A percentile compares a stretch with the other conserved stretches of the same genome.
Conservation (phyloP, 257 asterid genomes). For the Jasminum sambac region DNA sequence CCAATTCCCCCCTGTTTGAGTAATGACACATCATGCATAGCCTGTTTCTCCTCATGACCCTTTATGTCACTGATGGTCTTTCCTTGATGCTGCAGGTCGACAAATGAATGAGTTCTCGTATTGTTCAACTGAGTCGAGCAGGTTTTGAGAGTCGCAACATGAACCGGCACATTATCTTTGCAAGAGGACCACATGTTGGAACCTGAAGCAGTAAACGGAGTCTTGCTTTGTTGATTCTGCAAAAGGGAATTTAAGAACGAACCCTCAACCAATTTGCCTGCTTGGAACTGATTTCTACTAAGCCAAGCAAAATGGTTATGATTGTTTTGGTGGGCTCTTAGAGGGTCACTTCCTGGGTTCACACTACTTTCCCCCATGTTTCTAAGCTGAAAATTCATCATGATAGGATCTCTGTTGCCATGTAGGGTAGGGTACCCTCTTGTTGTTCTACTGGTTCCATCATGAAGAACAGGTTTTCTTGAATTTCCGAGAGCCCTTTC, state of each 20-base stretch:
- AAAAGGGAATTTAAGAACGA: conserved; percentile 34
- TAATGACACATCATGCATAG: conserved; percentile 17
- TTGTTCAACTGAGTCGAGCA: conserved; percentile 29
- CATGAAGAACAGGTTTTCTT: conserved; percentile 25
- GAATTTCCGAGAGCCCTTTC: conserved; percentile 57
- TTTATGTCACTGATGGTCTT: conserved; percentile 30
- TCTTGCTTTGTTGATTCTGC: conserved; percentile 39
- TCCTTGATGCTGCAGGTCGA: conserved; percentile 33
- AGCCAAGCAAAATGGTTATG: conserved; percentile 26
- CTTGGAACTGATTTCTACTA: conserved; percentile 28
- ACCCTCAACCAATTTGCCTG: conserved; percentile 25
- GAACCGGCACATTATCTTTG: conserved; percentile 32
- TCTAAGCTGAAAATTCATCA: conserved; percentile 29
- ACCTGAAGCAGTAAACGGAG: conserved; percentile 35
- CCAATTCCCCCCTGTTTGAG: conserved; percentile 29
- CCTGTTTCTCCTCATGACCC: conserved; percentile 31
- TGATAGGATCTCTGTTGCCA: conserved; percentile 27
- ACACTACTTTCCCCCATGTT: conserved; percentile 29
- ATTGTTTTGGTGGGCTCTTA: conserved; percentile 23
- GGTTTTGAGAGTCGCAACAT: conserved; percentile 32
- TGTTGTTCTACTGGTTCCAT: conserved; percentile 23
- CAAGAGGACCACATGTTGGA: conserved; percentile 41
- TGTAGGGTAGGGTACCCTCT: conserved; percentile 31
- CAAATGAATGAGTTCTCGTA: conserved; percentile 21
- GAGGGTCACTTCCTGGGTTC: conserved; percentile 21